phyloP scores from a whole-genome alignment of 2,329 filamentous ascomycete species.

The Berkeleyomyces rouxiae region DNA sequence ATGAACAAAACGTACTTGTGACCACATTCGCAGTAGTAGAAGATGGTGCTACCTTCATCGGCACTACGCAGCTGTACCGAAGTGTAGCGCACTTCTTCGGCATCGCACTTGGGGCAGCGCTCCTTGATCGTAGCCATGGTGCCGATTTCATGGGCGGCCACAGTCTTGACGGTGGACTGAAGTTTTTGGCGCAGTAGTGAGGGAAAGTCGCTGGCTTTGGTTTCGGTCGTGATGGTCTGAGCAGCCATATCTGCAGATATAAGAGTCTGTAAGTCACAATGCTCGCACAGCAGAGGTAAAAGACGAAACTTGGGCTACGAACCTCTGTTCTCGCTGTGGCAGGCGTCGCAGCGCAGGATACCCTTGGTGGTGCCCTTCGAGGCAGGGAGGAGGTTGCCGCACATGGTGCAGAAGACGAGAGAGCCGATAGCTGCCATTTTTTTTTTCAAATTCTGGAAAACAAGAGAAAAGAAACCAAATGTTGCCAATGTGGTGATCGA shows the following conservation, averaged over 20 bases:
- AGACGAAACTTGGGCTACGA: slow-evolving; percentile 6
- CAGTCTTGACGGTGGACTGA: slow-evolving; percentile 64
- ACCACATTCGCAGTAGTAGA: slow-evolving; percentile 78
- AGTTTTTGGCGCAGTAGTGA: slow-evolving; percentile 74
- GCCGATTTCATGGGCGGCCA: slow-evolving; percentile 61
- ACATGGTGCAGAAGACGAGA: slow-evolving; percentile 82
- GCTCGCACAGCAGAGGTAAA: neutral
- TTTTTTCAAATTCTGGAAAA: neutral
- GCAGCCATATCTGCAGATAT: slow-evolving; percentile 46
- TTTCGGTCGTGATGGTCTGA: slow-evolving; percentile 62
- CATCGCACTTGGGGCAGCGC: slow-evolving; percentile 66
- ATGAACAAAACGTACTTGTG: slow-evolving; percentile 44
- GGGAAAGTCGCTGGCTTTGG: slow-evolving; percentile 82
- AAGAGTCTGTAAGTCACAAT: slow-evolving; percentile 9
- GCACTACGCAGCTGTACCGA: slow-evolving; percentile 77
- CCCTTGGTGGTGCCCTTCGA: slow-evolving; percentile 63
- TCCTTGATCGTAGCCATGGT: slow-evolving; percentile 52
- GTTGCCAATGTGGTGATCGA: neutral
- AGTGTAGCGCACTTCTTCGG: slow-evolving; percentile 68
- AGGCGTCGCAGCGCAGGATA: slow-evolving; percentile 68
- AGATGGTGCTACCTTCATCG: slow-evolving; percentile 87
- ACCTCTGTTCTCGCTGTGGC: slow-evolving; percentile 75
- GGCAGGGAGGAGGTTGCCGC: slow-evolving; percentile 74
- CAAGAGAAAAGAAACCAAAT: slow-evolving; percentile 2
- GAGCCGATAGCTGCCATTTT: slow-evolving; percentile 80